Percentiles rank a stretch among this genome's conserved stretches.
These are phyloP conservation scores for Mycena kentingensis DNA, from an alignment of 768 basidiomycete species.

Conservation along the genomic window DNA sequence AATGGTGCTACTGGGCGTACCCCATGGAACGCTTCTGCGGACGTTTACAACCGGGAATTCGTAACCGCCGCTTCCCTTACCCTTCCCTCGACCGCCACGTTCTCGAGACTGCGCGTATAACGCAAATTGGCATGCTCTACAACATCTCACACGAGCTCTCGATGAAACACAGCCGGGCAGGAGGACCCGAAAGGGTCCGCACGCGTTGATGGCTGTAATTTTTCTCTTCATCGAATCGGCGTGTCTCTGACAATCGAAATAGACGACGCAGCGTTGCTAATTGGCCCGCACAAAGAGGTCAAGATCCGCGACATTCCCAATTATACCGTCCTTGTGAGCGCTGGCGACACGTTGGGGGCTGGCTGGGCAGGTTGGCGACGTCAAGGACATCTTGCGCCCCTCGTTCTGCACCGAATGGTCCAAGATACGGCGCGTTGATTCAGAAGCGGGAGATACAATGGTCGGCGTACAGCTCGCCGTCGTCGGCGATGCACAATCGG, in stretches of 20 bases:
- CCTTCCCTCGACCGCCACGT: slow-evolving; percentile 15
- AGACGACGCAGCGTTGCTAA: no score
- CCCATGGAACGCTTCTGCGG: slow-evolving; percentile 30
- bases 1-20: slow-evolving; percentile 30
- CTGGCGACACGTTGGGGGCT: background rate
- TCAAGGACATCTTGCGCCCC: background rate
- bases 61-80: slow-evolving; percentile 23
- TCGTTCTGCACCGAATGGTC: background rate
- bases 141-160: no score
- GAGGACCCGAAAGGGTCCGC: no score
- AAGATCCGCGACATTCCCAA: background rate
- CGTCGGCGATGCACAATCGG: background rate
- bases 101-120: no score
- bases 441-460: background rate
- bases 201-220: no score
- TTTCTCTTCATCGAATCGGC: no score
- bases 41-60: slow-evolving; percentile 15
- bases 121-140: no score
- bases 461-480: background rate
- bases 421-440: background rate
- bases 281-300: background rate
- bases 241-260: no score
- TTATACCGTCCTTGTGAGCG: no score
- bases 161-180: no score
- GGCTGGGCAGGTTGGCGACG: background rate